Percentiles rank a stretch among this genome's conserved stretches.
phyloP scores from a whole-genome alignment of 2,329 filamentous ascomycete species.

The Neophaeococcomyces mojaviensis region DNA sequence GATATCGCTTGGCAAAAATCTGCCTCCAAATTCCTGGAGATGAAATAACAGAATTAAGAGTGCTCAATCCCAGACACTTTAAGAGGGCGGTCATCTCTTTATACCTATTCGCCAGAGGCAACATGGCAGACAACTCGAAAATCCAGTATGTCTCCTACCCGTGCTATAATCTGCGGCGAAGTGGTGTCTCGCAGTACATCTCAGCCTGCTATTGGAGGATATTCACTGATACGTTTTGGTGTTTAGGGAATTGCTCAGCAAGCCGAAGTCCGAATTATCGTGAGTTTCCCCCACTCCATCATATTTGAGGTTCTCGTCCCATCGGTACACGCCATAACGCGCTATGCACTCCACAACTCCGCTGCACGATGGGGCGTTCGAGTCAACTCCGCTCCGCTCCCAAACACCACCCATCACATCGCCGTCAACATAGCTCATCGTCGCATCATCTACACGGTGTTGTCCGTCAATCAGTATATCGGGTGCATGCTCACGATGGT shows the following conservation, averaged over 20 bases:
- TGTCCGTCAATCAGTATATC: too few relatives aligned
- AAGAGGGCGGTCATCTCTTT: constrained; percentile 17
- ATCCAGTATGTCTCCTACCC: constrained; percentile 53
- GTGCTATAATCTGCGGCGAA: constrained; percentile 6
- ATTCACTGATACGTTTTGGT: constrained; percentile 3
- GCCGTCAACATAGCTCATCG: constrained; percentile 6
- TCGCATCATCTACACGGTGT: too few relatives aligned
- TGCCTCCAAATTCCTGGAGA: constrained; percentile 2
- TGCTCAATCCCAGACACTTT: constrained; percentile 5
- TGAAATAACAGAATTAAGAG: constrained; percentile 7
- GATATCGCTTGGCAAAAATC: constrained; percentile 2
- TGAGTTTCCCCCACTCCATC: constrained; percentile 42
- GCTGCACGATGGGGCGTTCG: constrained; percentile 10
- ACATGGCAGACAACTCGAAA: constrained; percentile 58
- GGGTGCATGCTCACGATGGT: neutral
- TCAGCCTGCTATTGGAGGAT: constrained; percentile 25
- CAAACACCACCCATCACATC: constrained; percentile 7
- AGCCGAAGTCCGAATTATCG: constrained; percentile 87
- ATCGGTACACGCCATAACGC: neutral
- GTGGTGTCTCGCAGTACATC: constrained; percentile 2
- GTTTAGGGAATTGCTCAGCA: constrained; percentile 73
- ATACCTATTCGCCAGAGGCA: constrained; percentile 26
- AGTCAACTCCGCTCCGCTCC: constrained; percentile 21
- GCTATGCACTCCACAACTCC: constrained; percentile 18
- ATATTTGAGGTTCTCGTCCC: constrained; percentile 8